Percentiles rank a stretch among this genome's conserved stretches.
These are phyloP conservation scores for Salix exigua DNA, from an alignment of 345 rosid species.

Conservation along the genomic window DNA sequence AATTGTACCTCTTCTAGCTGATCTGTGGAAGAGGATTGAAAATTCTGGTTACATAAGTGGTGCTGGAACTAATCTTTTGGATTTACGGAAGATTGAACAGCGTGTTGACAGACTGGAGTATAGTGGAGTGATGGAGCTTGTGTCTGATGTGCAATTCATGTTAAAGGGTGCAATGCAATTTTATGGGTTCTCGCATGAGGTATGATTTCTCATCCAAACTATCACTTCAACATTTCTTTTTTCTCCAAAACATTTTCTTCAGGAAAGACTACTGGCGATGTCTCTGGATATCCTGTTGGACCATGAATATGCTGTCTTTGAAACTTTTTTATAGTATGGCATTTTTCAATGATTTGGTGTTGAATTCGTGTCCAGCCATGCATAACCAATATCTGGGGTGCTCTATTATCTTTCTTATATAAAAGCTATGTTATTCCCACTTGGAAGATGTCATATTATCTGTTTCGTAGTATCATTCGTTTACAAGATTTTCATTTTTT, in stretches of 20 bases:
- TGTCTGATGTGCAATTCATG: constrained; percentile 83
- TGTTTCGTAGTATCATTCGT: neutral
- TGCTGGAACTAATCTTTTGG: constrained; percentile 64
- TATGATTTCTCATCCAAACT: constrained; percentile 26
- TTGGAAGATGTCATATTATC: neutral
- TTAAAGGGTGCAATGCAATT: constrained; percentile 82
- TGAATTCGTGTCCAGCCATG: neutral
- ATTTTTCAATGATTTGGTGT: neutral
- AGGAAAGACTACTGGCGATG: neutral
- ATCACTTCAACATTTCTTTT: neutral
- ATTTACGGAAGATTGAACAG: constrained; percentile 79
- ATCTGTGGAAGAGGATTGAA: constrained; percentile 84
- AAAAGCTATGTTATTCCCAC: neutral
- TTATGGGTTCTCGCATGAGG: constrained; percentile 91
- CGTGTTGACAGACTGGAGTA: constrained; percentile 86
- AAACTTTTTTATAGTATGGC: neutral
- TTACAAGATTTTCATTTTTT: neutral
- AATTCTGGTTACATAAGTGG: constrained; percentile 57
- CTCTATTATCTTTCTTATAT: neutral
- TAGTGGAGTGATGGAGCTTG: constrained; percentile 75
- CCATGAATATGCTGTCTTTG: neutral
- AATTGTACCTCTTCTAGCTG: constrained; percentile 83
- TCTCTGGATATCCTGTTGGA: neutral
- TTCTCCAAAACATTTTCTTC: neutral
- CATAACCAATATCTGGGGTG: neutral